phyloP scores from a whole-genome alignment of 768 basidiomycete species.

The Lactarius hatsudake region DNA sequence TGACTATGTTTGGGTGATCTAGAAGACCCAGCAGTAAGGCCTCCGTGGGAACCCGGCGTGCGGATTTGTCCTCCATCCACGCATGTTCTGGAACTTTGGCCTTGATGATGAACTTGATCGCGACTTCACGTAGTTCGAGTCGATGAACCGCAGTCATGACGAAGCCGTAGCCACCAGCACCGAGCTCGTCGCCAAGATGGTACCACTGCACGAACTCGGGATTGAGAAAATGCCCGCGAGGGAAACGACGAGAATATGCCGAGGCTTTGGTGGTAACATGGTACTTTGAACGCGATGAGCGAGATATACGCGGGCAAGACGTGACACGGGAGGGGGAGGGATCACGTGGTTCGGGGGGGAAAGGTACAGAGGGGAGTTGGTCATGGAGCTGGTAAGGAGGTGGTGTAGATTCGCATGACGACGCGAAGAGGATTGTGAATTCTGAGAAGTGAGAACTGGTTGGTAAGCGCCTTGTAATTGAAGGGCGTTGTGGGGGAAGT shows the following conservation, averaged over 20 bases:
- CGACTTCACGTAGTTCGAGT: slow-evolving; percentile 62
- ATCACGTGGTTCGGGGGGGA: slow-evolving; percentile 5
- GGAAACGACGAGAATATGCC: slow-evolving; percentile 53
- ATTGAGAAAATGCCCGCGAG: slow-evolving; percentile 57
- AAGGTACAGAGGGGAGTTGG: slow-evolving; percentile 16
- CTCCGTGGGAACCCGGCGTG: slow-evolving; percentile 75
- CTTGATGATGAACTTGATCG: slow-evolving; percentile 94
- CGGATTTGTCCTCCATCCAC: slow-evolving; percentile 60
- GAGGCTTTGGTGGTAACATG: slow-evolving; percentile 30
- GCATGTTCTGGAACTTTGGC: slow-evolving; percentile 56
- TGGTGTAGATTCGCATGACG: slow-evolving; percentile 7
- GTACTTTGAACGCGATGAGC: slow-evolving; percentile 13
- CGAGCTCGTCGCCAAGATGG: slow-evolving; percentile 71
- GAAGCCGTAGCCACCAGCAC: slow-evolving; percentile 92
- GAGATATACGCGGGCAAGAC: slow-evolving; percentile 18
- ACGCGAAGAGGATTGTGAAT: slow-evolving; percentile 11
- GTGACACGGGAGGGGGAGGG: not conserved
- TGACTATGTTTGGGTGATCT: slow-evolving; percentile 78
- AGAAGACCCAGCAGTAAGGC: slow-evolving; percentile 71
- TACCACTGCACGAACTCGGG: slow-evolving; percentile 58
- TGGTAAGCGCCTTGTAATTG: slow-evolving; percentile 19
- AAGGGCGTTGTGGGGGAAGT: slow-evolving; percentile 24
- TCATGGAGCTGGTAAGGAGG: slow-evolving; percentile 9
- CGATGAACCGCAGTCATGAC: slow-evolving; percentile 83
- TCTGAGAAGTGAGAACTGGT: slow-evolving; percentile 16